Evolutionary conservation across 2,329 filamentous ascomycete species (phyloP), one percentile per base, ranked within the genome.

Genomic region (Colletotrichum tamarilloi): DNA sequence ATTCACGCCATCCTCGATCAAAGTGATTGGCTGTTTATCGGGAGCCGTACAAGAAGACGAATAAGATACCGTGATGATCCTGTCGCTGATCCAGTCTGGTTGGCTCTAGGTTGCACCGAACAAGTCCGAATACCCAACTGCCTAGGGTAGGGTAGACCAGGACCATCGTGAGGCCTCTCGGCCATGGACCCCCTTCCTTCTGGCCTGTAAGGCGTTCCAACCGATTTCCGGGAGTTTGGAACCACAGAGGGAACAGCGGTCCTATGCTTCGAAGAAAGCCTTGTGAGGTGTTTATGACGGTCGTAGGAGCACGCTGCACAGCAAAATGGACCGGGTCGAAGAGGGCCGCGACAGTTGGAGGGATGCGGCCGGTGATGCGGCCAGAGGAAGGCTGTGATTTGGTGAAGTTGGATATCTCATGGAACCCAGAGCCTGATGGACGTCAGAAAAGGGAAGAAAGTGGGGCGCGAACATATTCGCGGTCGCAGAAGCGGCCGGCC

Each of bases 261-360:
- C 9, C 16, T 60, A 49, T 46, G 16, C 46, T 64, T 32, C 42
- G 46, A 68, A 68, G 30, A 69, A 70, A 69, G 70, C 70, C 71
- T 73, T 62, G 71, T 32, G 62, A 62, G 67, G 62, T 71, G 46
- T 46, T 66, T 24, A 63, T 65, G 67, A 52, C 60, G 71, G 71
- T 35, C 62, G 16, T 12, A 57, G 52, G 53, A 52, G 53, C 46
- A 42, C 38, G 28, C 42, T 38, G 46, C 49, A 55, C 22, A 55
- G 28, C 32, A 56, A 65, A 32, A 53, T 49, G 42, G 42, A n/a
- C 35, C 35, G 24, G 46, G n/a, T 16, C 52, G 16, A 38, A 19
- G 30, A 64, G 46, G 62, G 62, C 22, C 30, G 30, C 58, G 62
- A 57, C 52, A 42, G 5, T 12, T 19, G 42, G 42, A 9, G 24